Percentiles rank a stretch among this genome's conserved stretches.
Conservation (phyloP, 257 asterid species). For the Jaltomata sinuosa region DNA sequence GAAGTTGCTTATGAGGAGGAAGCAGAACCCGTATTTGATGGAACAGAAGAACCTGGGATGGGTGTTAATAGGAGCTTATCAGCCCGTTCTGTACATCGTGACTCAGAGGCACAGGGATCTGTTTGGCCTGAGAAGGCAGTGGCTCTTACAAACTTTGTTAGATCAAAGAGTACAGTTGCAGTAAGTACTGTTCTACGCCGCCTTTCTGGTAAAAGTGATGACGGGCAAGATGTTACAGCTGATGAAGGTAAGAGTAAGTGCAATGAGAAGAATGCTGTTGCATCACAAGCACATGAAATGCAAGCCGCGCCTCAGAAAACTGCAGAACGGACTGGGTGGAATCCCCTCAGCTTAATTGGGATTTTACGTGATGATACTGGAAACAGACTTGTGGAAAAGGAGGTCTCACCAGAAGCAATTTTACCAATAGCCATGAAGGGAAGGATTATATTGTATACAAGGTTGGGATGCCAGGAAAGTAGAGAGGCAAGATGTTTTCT, state of each 20-base stretch:
- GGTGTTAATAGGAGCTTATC: conserved; percentile 33
- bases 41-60: conserved; percentile 48
- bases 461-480: conserved; percentile 60
- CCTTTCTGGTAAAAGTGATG: conserved; percentile 63
- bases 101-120: conserved; percentile 36
- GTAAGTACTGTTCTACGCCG: conserved; percentile 63
- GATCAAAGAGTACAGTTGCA: conserved; percentile 66
- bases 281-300: conserved; percentile 24
- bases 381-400: conserved; percentile 23
- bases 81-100: conserved; percentile 19
- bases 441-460: conserved; percentile 60
- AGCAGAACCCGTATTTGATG: conserved; percentile 67
- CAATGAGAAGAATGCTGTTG: conserved; percentile 13
- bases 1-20: conserved; percentile 37
- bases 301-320: conserved; percentile 24
- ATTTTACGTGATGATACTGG: conserved; percentile 35
- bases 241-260: conserved; percentile 20
- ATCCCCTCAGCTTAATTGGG: conserved; percentile 55
- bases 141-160: conserved; percentile 57
- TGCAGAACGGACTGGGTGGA: conserved; percentile 47
- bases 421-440: conserved; percentile 65
- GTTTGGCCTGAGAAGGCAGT: conserved; percentile 85
- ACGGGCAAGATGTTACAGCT: conserved; percentile 29
- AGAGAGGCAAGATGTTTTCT: conserved; percentile 53
- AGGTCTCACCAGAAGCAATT: conserved; percentile 15